A percentile compares a stretch with the other conserved stretches of the same genome.
These are phyloP conservation scores for Ensete ventricosum DNA, from an alignment of 176 grass and related monocot genomes.

Conservation along the genomic window DNA sequence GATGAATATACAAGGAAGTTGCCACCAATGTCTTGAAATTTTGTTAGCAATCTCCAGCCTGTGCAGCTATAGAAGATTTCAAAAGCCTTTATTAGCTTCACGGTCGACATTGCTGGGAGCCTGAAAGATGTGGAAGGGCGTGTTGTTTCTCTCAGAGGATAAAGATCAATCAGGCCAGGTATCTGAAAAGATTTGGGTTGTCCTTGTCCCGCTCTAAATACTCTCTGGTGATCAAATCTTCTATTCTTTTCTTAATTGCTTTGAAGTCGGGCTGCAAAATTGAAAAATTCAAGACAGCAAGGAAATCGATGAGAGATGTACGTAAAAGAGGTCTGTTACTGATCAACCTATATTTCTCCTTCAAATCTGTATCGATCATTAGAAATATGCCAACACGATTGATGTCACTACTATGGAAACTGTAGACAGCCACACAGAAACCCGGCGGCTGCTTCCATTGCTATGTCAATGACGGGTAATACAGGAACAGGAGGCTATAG, in stretches of 20 bases:
- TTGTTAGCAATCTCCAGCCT: not conserved
- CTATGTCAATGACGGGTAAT: too few species aligned
- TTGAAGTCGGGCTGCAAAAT: slow-evolving; percentile 59
- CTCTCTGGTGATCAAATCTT: slow-evolving; percentile 71
- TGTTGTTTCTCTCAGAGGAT: not conserved
- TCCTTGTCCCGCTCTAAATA: slow-evolving; percentile 70
- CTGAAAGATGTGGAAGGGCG: not conserved
- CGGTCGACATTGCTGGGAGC: not conserved
- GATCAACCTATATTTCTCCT: too few species aligned
- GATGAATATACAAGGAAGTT: slow-evolving; percentile 6
- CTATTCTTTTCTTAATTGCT: slow-evolving; percentile 74
- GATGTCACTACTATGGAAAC: not conserved
- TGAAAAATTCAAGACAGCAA: not conserved
- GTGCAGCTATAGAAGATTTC: not conserved
- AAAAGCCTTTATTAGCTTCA: too few species aligned
- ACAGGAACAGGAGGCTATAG: not conserved
- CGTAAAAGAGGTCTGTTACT: not conserved
- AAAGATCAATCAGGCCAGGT: slow-evolving; percentile 46
- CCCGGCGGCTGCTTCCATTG: too few species aligned
- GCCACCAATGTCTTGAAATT: not conserved
- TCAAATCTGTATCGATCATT: too few species aligned
- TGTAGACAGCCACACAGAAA: not conserved
- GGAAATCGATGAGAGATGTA: not conserved
- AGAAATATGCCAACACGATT: not conserved
- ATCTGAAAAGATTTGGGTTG: slow-evolving; percentile 63